These are phyloP conservation scores for Ganoderma lucidum DNA, from an alignment of 1,284 basidiomycete genomes.

Conservation along the genomic window DNA sequence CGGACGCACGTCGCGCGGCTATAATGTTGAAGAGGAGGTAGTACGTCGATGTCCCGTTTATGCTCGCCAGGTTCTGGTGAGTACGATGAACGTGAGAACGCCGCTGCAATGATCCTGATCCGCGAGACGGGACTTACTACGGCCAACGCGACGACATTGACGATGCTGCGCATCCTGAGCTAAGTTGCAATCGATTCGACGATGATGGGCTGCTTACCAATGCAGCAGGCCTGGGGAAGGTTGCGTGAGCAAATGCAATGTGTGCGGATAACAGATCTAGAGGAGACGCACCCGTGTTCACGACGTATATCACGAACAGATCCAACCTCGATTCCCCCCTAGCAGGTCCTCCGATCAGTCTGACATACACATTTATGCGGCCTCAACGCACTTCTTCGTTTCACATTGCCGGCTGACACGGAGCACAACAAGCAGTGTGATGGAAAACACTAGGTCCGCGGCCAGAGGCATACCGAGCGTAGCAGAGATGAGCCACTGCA, in stretches of 20 bases:
- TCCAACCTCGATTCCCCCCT: background rate
- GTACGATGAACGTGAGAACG: too few species aligned
- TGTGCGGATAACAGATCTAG: too few species aligned
- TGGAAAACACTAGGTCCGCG: slow-evolving; percentile 1
- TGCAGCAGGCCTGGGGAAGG: background rate
- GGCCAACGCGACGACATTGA: background rate
- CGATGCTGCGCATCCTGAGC: background rate
- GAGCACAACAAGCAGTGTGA: slow-evolving; percentile 1
- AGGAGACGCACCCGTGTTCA: slow-evolving; percentile 2
- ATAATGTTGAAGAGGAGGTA: slow-evolving; percentile 4
- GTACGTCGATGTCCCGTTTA: background rate
- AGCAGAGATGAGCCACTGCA: slow-evolving; percentile 7
- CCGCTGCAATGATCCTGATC: background rate
- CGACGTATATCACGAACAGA: slow-evolving; percentile 2
- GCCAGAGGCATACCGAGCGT: slow-evolving; percentile 1
- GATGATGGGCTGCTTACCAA: background rate
- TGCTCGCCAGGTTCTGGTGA: slow-evolving; percentile 1
- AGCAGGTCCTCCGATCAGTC: background rate
- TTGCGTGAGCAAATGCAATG: background rate
- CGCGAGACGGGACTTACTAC: background rate
- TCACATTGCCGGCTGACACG: slow-evolving; percentile 1
- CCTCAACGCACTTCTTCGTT: background rate
- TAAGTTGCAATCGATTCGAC: background rate
- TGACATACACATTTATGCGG: background rate
- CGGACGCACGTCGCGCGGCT: background rate